Evolutionary conservation across 192 early-diverging fungal species (phyloP).

Genomic region (Gamsiella multidivaricata): DNA sequence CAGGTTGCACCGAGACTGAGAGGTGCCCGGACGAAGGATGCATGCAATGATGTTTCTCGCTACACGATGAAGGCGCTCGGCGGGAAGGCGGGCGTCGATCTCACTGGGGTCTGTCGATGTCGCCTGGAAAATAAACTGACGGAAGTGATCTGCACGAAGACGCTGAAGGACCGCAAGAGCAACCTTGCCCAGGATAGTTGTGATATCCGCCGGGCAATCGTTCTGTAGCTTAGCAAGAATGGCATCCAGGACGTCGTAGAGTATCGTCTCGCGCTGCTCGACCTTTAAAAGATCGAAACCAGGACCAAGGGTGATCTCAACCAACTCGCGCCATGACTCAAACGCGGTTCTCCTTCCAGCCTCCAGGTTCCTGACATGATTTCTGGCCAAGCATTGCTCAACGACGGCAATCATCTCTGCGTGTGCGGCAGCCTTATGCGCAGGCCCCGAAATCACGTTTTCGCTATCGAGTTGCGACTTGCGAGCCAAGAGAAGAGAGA

Average conservation of each 20-base stretch:
- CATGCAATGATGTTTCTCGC: conserved; percentile 69
- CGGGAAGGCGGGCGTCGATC: conserved; percentile 62
- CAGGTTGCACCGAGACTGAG: conserved; percentile 78
- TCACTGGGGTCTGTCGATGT: conserved; percentile 60
- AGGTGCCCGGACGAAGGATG: conserved; percentile 66
- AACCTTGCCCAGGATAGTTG: conserved; percentile 65
- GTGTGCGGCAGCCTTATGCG: conserved; percentile 61
- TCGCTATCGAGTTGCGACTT: conserved; percentile 57
- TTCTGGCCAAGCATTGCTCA: conserved; percentile 75
- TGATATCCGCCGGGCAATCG: conserved; percentile 58
- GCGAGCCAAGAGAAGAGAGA: conserved; percentile 64
- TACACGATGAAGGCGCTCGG: conserved; percentile 63
- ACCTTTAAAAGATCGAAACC: conserved; percentile 73
- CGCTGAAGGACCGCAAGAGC: conserved; percentile 67
- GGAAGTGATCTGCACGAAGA: conserved; percentile 65
- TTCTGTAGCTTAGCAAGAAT: conserved; percentile 70
- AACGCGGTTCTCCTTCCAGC: conserved; percentile 75
- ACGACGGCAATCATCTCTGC: conserved; percentile 70
- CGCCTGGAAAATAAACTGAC: conserved; percentile 61
- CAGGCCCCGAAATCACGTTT: conserved; percentile 57
- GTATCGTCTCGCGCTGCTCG: conserved; percentile 67
- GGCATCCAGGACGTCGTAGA: conserved; percentile 75
- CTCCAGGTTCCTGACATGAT: conserved; percentile 75
- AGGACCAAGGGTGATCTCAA: conserved; percentile 75
- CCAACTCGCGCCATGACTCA: conserved; percentile 85